Conservation (phyloP, 192 early-diverging fungal genomes). For the Phycomyces nitens region DNA sequence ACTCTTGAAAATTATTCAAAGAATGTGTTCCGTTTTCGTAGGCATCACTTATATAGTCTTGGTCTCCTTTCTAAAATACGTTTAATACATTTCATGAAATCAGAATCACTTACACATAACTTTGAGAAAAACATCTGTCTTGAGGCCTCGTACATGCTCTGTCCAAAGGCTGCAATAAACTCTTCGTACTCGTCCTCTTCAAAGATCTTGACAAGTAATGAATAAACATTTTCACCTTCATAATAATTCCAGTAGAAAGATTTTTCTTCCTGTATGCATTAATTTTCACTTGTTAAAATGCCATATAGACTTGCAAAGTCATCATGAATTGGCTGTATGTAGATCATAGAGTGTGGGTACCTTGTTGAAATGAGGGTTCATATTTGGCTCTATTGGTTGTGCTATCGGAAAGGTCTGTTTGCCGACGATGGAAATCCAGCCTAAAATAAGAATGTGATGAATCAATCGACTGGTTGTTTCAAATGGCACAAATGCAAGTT, state of each 20-base stretch:
- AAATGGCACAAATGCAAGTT: neutral
- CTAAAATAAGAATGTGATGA: neutral
- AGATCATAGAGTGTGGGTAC: too few relatives aligned
- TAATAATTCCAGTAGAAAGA: slow-evolving; percentile 86
- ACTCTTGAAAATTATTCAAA: too few relatives aligned
- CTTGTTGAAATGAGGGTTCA: slow-evolving; percentile 52
- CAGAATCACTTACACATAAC: slow-evolving; percentile 38
- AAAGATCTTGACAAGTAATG: slow-evolving; percentile 70
- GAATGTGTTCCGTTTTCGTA: slow-evolving; percentile 49
- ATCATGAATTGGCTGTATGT: slow-evolving; percentile 43
- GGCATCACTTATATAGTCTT: slow-evolving; percentile 71
- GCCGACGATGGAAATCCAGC: neutral
- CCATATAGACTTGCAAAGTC: slow-evolving; percentile 68
- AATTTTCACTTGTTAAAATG: slow-evolving; percentile 47
- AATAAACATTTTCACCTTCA: slow-evolving; percentile 59
- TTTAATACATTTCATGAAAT: neutral
- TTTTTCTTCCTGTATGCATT: slow-evolving; percentile 63
- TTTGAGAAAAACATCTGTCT: slow-evolving; percentile 65
- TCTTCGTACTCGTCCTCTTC: slow-evolving; percentile 45
- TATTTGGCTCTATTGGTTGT: slow-evolving; percentile 33
- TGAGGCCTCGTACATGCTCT: slow-evolving; percentile 73
- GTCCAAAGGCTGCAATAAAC: slow-evolving; percentile 65
- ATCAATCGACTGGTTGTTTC: neutral
- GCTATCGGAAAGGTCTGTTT: neutral
- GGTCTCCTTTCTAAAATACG: slow-evolving; percentile 50